Evolutionary conservation across 2,329 filamentous ascomycete species (phyloP), one percentile per base, ranked within the genome.

Genomic region (Metarhizium brunneum): DNA sequence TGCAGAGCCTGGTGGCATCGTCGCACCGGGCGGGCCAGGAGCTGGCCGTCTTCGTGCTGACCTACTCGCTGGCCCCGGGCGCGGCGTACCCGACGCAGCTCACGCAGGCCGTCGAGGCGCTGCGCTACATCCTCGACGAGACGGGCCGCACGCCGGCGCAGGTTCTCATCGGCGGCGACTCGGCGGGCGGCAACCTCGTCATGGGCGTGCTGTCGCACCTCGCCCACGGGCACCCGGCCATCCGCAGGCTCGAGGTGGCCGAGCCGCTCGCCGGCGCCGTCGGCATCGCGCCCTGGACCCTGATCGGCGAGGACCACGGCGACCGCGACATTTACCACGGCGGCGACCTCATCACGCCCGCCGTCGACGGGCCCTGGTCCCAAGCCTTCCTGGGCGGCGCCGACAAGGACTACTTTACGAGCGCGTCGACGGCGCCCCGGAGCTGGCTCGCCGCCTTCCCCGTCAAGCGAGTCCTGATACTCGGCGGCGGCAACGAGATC

Each of bases 181-280:
- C 62, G 2, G 62, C 62, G 1, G 62, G 62, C 47, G 62, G 57
- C 13, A 63, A 63, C 43, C 54, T 64, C 13, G 58, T 53, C 40
- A 38, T 63, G 18, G 62, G 60, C 32, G 60, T 64, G 16, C 55
- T 64, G 20, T 62, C 61, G 7, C 62, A 64, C 52, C 52, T 63
- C 5, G 58, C 58, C 30, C 62, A 64, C 35, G 53, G 53, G 8
- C 62, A 64, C 38, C 55, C 56, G 6, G 50, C 59, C 48, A 64
- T 64, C 13, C 35, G 36, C n/a, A 56, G 52, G 48, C 54, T 64
- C 29, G 45, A 36, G n/a, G 3, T 63, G 6, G n/a, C 36, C 25
- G 57, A 57, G 51, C 56, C 57, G 1, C 58, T 64, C 11, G 56
- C 56, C 8, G 62, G 57, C n/a, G 57, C 56, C 20, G 50, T 54